These are phyloP conservation scores for Cryphonectria radicalis DNA, from an alignment of 2,329 filamentous ascomycete genomes.

Conservation along the genomic window DNA sequence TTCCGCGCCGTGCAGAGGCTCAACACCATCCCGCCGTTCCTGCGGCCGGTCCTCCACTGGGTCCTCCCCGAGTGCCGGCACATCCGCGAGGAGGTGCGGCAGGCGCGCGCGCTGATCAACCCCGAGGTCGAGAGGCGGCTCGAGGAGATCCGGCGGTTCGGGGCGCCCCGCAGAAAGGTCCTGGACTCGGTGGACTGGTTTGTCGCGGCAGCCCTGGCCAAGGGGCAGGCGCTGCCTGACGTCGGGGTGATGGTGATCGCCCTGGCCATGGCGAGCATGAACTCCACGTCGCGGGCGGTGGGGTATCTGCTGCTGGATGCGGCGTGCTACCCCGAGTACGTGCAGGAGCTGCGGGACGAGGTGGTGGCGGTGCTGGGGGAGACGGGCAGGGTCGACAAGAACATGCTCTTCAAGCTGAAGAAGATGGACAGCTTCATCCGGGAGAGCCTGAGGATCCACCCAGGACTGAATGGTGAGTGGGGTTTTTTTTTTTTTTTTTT, in stretches of 20 bases:
- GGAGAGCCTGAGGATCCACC: slow-evolving; percentile 38
- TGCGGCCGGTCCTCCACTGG: background rate
- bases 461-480: slow-evolving; percentile 38
- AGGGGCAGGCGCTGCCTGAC: background rate
- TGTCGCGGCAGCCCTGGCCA: background rate
- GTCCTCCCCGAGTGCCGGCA: background rate
- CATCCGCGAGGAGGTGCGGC: background rate
- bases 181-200: slow-evolving; percentile 20
- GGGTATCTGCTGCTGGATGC: slow-evolving; percentile 3
- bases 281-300: slow-evolving; percentile 6
- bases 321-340: slow-evolving; percentile 5
- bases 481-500: no score
- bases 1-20: slow-evolving; percentile 1
- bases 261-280: slow-evolving; percentile 11
- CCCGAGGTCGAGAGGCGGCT: slow-evolving; percentile 14
- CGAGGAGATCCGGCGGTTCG: slow-evolving; percentile 14
- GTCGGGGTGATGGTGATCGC: slow-evolving; percentile 1
- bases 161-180: background rate
- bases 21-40: background rate
- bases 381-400: slow-evolving; percentile 15
- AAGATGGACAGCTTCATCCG: slow-evolving; percentile 40
- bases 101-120: slow-evolving; percentile 6
- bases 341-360: slow-evolving; percentile 16
- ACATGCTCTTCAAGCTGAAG: slow-evolving; percentile 38
- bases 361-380: slow-evolving; percentile 5